Base-by-base conservation (phyloP, 352 stramenopile species). In the Pythium guiyangense region DNA sequence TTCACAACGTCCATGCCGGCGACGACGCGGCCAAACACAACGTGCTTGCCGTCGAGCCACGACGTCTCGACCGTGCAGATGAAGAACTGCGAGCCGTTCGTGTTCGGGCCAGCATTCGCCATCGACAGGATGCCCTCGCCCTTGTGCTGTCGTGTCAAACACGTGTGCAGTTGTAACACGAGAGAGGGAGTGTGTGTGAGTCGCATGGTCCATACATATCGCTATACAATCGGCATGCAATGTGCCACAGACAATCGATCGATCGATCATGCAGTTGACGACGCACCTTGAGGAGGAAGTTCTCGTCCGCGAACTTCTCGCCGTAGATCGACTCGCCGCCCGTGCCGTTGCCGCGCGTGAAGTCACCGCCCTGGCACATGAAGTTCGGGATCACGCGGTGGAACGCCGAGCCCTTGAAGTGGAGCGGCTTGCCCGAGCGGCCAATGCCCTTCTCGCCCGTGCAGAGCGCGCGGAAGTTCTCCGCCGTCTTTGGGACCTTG, bases 41-140 rank as follows among this genome's bases (percentile, higher is more conserved):
- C 87, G 72, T 97, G 90, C 70, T 93, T 91, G 64, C 87, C 89
- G 67, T 97, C 90, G 61, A 97, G 70, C 88, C 88, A 96, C 59
- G 81, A 77, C 50, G 89, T 97, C 72, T 89, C 74, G 39, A 92
- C 89, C 34, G 87, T 97, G 77, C 84, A 95, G 54, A 99, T 96
- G 75, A 98, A 98, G 74, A 99, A 99, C 75, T 99, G 94, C 64
- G 89, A 98, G 52, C 92, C 90, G 75, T 99, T 99, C n/a, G 95
- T 98, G 83, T 99, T 86, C n/a, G 82, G 83, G 12, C 97, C 97
- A 34, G 86, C 86, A 74, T 99, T 99, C 29, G 96, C 96, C 95
- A 98, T 98, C 43, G 87, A 96, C 42, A 99, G 66, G 25, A 97
- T 91, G 45, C 95, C 96, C 42, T 89, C 75, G 48, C 85, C 77